Percentiles rank a stretch among this genome's conserved stretches.
Evolutionary conservation across 768 basidiomycete genomes (phyloP).

Genomic region (Lactarius pseudohatsudake): DNA sequence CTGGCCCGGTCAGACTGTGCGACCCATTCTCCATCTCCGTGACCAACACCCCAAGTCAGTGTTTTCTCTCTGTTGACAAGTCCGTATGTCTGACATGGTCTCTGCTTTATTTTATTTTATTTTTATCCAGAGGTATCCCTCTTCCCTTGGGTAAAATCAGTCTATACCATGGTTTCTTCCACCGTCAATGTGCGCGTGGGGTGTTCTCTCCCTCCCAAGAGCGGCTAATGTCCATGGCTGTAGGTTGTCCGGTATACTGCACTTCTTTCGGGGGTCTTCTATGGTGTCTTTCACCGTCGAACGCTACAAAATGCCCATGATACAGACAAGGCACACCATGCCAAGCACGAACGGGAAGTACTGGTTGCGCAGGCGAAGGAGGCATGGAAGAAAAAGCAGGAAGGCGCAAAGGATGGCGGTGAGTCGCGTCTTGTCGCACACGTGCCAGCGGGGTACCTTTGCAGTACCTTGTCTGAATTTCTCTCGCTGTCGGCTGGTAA

Average conservation of each 20-base stretch:
- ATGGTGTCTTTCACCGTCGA: slow-evolving; percentile 90
- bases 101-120: background rate
- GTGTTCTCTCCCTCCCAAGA: background rate
- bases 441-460: background rate
- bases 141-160: slow-evolving; percentile 25
- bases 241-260: slow-evolving; percentile 93
- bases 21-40: slow-evolving; percentile 15
- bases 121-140: slow-evolving; percentile 13
- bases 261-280: slow-evolving; percentile 80
- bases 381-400: slow-evolving; percentile 83
- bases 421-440: slow-evolving; percentile 37
- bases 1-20: slow-evolving; percentile 19
- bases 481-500: background rate
- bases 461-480: background rate
- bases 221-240: background rate
- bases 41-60: slow-evolving; percentile 17
- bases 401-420: slow-evolving; percentile 55
- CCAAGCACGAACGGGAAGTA: slow-evolving; percentile 68
- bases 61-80: slow-evolving; percentile 6
- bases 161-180: slow-evolving; percentile 25
- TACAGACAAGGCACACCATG: slow-evolving; percentile 70
- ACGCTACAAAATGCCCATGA: slow-evolving; percentile 84
- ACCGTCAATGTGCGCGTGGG: slow-evolving; percentile 26
- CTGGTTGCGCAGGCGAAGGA: slow-evolving; percentile 85
- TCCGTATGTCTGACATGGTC: background rate